Conservation (phyloP, 1,284 basidiomycete genomes). For the Heterobasidion annosum region DNA sequence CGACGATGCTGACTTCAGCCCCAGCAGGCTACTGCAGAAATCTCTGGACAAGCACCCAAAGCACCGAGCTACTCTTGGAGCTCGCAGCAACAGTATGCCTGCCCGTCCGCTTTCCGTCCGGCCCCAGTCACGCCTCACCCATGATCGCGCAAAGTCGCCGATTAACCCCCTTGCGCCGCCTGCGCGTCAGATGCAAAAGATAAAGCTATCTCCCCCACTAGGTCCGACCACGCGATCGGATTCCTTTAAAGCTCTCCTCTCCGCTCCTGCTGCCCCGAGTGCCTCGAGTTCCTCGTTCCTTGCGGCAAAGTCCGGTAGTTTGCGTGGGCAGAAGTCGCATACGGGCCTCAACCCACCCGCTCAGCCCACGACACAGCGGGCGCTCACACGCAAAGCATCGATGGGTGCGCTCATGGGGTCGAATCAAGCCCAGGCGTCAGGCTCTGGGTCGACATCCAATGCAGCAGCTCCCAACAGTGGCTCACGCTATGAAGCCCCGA, state of each 20-base stretch:
- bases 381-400: slow-evolving; percentile 65
- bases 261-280: slow-evolving; percentile 33
- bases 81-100: slow-evolving; percentile 43
- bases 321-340: slow-evolving; percentile 75
- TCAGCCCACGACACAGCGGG: slow-evolving; percentile 48
- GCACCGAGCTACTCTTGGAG: slow-evolving; percentile 19
- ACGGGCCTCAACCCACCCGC: slow-evolving; percentile 66
- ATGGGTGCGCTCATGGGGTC: slow-evolving; percentile 63
- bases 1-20: slow-evolving; percentile 72
- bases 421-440: slow-evolving; percentile 44
- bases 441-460: slow-evolving; percentile 32
- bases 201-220: slow-evolving; percentile 57
- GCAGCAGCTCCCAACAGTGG: slow-evolving; percentile 25
- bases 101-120: slow-evolving; percentile 39
- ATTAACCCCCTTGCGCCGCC: slow-evolving; percentile 57
- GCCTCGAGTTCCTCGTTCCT: slow-evolving; percentile 45
- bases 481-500: slow-evolving; percentile 63
- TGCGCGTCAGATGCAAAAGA: slow-evolving; percentile 53
- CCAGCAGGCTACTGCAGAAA: slow-evolving; percentile 55
- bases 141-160: slow-evolving; percentile 63
- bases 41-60: slow-evolving; percentile 39
- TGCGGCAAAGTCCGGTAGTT: slow-evolving; percentile 55
- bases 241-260: slow-evolving; percentile 43
- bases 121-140: slow-evolving; percentile 51
- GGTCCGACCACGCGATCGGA: slow-evolving; percentile 38